Base-by-base conservation (phyloP, 2,329 filamentous ascomycete genomes). In the Orbilia brochopaga region DNA sequence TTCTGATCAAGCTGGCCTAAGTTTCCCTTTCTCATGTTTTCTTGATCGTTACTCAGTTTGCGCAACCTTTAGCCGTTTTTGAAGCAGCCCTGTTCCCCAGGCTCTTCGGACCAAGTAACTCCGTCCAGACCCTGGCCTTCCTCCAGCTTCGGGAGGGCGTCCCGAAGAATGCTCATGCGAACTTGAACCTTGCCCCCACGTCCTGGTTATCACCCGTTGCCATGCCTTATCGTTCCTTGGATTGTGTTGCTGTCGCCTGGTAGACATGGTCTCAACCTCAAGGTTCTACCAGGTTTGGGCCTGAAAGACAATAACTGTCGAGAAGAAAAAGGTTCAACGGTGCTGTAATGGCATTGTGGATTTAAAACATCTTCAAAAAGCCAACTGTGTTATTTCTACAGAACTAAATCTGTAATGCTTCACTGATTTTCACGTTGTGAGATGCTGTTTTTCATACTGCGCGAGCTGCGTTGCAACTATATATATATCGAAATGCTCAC, bases 391-490 rank as follows among this genome's bases (percentile, higher is more conserved):
- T 64, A 24, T 44, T 62, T 53, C 50, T 62, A 24, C 4, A 32
- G 3, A 44, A 48, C 40, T 59, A 64, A 46, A 44, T 27, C 51
- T 59, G 63, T 48, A 64, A 70, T 70, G 66, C 50, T 62, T 55
- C 59, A 27, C 55, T 35, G 59, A 30, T 53, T 64, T 48, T 56
- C 40, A 57, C 53, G 51, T 54, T 52, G 15, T 63, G 19, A 57
- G 74, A 74, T 69, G 74, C 74, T 64, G 56, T 58, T 55, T 55
- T 46, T 37, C 40, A 42, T 30, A 48, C 42, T 19, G 27, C 21
- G 32, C 37, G 35, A 52, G 44, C 61, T 63, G 60, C 17, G 78
- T 32, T 32, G 78, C 75, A 73, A 75, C 42, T 76, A 77, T 57
- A 37, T 55, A 42, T 48, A 61, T 61, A 63, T 59, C 35, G 53